Evolutionary conservation across 345 rosid genomes (phyloP), one percentile per base, ranked within the genome.

Genomic region (Eucalyptus lansdowneana): DNA sequence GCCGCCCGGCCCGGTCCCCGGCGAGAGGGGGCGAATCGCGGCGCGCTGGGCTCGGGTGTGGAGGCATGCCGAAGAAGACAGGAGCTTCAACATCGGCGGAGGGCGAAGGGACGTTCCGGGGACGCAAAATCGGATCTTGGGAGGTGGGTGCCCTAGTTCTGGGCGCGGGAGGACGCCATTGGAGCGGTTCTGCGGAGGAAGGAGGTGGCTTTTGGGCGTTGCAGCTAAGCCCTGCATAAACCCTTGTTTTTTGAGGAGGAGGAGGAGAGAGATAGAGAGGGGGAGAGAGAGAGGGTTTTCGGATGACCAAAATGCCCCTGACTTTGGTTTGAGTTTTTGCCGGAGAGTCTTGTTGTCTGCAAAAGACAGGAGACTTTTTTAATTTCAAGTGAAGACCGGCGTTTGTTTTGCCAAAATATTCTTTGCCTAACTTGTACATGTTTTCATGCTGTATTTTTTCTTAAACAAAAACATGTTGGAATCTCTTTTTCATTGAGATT

Each of bases 1-100:
- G 50, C 90, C 90, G 47, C 88, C 88, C 51, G 85, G 58, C 81
- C 89, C 91, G n/a, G 88, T 44, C 81, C 62, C 60, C 44, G 87
- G 49, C 42, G 94, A 89, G 25, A 91, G 87, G 45, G 91, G 51
- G 13, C 87, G 16, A 4, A 88, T 50, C 42, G 93, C 91, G 86
- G 45, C 51, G 37, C 45, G 90, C 42, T 44, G 88, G 80, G 90
- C 69, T 69, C 93, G 94, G 89, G 92, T 80, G 54, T 86, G 92
- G 88, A 92, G 92, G 56, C 94, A 89, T 53, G 92, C 65, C 24
- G 94, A 87, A 17, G 96, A 92, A 21, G 98, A 93, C 58, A 95
- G 89, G 87, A 96, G 94, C 91, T 94, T 96, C 94, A 95, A 92
- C 98, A 96, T 96, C 58, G 93, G 91, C 22, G 69, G 27, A 89